Evolutionary conservation across 202 grass and related monocot species (phyloP).

Genomic region (Alloteropsis angusta): DNA sequence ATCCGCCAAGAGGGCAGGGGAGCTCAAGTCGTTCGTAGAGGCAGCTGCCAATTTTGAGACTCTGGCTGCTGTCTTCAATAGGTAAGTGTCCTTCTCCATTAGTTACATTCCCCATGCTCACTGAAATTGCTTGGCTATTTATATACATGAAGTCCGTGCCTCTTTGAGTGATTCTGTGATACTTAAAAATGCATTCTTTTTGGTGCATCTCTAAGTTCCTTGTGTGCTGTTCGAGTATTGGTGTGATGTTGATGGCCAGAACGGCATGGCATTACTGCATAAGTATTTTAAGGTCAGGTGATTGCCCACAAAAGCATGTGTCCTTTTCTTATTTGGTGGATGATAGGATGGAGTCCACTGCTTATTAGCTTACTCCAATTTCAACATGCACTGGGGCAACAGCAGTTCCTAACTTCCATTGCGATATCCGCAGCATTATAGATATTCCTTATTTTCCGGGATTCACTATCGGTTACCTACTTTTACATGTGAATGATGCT

Average conservation of each 20-base stretch:
- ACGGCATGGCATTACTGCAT: neutral
- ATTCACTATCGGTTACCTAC: neutral
- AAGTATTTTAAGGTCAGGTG: slow-evolving; percentile 3
- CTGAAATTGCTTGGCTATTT: slow-evolving; percentile 3
- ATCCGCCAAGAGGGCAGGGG: slow-evolving; percentile 37
- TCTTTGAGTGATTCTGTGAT: neutral
- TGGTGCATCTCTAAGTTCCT: neutral
- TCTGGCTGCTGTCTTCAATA: slow-evolving; percentile 53
- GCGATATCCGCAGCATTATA: neutral
- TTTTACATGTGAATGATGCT: neutral
- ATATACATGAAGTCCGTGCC: neutral
- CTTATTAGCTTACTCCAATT: slow-evolving; percentile 8
- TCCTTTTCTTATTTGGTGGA: slow-evolving; percentile 2
- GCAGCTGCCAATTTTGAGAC: slow-evolving; percentile 45
- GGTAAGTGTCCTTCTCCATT: slow-evolving; percentile 26
- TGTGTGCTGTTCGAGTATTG: slow-evolving; percentile 21
- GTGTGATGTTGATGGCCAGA: slow-evolving; percentile 11
- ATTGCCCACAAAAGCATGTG: slow-evolving; percentile 22
- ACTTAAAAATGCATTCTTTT: neutral
- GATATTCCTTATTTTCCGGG: neutral
- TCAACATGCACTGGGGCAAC: slow-evolving; percentile 7
- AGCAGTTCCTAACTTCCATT: neutral
- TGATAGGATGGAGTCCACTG: neutral
- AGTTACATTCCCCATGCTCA: neutral
- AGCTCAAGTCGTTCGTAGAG: slow-evolving; percentile 64